Evolutionary conservation across 75 land plant genomes (phyloP).

Genomic region (Ceratopteris richardii): DNA sequence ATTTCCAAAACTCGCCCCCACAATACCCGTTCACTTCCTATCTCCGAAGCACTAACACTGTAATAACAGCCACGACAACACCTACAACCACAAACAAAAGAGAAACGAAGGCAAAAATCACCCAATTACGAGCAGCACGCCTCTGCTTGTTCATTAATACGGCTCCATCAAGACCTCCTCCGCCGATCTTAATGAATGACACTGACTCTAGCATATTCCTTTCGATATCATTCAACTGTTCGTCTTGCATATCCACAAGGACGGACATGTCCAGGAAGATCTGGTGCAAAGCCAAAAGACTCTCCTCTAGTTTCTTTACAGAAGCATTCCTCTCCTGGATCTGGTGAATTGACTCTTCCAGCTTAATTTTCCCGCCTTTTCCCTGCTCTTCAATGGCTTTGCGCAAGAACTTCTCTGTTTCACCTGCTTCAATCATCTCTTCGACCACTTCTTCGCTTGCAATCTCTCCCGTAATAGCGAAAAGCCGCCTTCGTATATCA

Average conservation of each 20-base stretch:
- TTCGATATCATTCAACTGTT: slow-evolving; percentile 24
- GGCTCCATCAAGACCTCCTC: slow-evolving; percentile 9
- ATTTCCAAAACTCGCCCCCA: too few relatives aligned
- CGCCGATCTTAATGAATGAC: slow-evolving; percentile 16
- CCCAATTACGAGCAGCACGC: too few relatives aligned
- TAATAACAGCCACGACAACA: too few relatives aligned
- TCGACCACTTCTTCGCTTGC: slow-evolving; percentile 20
- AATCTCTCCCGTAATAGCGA: slow-evolving; percentile 14
- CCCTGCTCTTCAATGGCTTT: slow-evolving; percentile 25
- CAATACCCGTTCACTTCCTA: too few relatives aligned
- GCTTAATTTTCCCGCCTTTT: not conserved
- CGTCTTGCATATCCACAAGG: slow-evolving; percentile 24
- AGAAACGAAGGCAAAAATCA: too few relatives aligned
- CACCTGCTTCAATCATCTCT: slow-evolving; percentile 24
- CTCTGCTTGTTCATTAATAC: too few relatives aligned
- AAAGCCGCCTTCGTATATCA: slow-evolving; percentile 7
- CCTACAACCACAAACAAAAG: too few relatives aligned
- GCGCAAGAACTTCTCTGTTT: slow-evolving; percentile 19
- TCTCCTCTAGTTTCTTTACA: slow-evolving; percentile 19
- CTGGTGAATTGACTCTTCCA: slow-evolving; percentile 16
- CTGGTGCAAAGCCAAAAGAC: slow-evolving; percentile 20
- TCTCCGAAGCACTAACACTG: too few relatives aligned
- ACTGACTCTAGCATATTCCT: slow-evolving; percentile 4
- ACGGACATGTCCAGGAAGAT: slow-evolving; percentile 30
- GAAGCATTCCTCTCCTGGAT: slow-evolving; percentile 26